phyloP scores from a whole-genome alignment of 106 monocot genomes.

The Dioscorea dumetorum region DNA sequence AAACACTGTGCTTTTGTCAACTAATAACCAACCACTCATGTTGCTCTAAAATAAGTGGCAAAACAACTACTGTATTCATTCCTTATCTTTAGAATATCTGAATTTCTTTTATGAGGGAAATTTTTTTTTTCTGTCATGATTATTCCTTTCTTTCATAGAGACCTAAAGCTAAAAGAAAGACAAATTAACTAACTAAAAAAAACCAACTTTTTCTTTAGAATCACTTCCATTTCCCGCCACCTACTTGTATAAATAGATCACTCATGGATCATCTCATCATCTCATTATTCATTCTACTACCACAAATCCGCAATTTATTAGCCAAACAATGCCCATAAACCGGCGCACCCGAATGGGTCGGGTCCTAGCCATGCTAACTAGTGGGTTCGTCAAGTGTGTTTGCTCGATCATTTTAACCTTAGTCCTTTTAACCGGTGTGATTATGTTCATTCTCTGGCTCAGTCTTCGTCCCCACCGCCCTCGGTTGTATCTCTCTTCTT shows the following conservation, averaged over 20 bases:
- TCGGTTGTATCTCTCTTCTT: conserved; percentile 45
- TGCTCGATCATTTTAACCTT: conserved; percentile 64
- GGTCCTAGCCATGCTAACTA: conserved; percentile 40
- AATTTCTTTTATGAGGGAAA: no score
- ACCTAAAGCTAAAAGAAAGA: neutral
- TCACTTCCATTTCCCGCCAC: neutral
- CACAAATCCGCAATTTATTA: neutral
- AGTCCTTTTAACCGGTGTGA: conserved; percentile 42
- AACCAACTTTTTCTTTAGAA: neutral
- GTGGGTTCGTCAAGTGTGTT: conserved; percentile 28
- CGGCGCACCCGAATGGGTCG: conserved; percentile 6
- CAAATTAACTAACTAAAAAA: neutral
- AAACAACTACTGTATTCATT: no score
- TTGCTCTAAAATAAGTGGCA: no score
- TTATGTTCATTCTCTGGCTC: conserved; percentile 74
- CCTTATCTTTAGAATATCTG: no score
- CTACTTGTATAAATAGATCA: neutral
- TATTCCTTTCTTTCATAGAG: neutral
- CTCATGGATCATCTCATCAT: neutral
- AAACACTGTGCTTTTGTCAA: conserved; percentile 21
- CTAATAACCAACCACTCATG: neutral
- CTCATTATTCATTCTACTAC: neutral
- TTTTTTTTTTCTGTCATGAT: neutral
- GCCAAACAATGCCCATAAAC: neutral
- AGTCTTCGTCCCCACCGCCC: conserved; percentile 79